phyloP scores from a whole-genome alignment of 208 protist species.

The Trypanosoma vivax region DNA sequence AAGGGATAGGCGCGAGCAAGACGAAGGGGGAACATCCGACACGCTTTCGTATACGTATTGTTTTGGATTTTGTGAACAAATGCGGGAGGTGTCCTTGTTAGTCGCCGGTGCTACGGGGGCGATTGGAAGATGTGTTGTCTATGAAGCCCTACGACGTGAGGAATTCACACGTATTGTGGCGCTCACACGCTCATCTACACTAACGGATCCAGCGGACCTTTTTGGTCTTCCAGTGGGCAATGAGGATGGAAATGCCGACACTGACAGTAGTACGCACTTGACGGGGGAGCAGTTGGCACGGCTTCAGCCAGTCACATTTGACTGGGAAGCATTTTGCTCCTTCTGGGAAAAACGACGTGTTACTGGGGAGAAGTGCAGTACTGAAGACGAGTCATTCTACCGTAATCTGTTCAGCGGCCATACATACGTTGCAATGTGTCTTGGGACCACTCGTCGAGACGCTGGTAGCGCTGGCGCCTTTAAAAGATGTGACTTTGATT shows the following conservation, averaged over 20 bases:
- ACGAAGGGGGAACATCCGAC: no score
- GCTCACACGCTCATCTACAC: constrained; percentile 33
- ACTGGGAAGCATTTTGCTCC: constrained; percentile 53
- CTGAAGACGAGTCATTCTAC: constrained; percentile 18
- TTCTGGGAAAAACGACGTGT: constrained; percentile 23
- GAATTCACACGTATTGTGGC: constrained; percentile 51
- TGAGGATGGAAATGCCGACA: neutral
- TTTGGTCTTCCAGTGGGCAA: constrained; percentile 25
- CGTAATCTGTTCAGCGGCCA: constrained; percentile 44
- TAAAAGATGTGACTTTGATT: constrained; percentile 66
- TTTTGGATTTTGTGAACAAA: no score
- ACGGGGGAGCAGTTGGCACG: constrained; percentile 22
- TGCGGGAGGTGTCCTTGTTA: constrained; percentile 44
- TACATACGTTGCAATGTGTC: constrained; percentile 56
- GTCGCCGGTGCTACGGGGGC: constrained; percentile 71
- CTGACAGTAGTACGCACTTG: constrained; percentile 1
- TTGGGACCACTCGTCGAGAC: constrained; percentile 77
- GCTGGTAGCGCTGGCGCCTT: constrained; percentile 63
- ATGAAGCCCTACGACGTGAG: constrained; percentile 28
- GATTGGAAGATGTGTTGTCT: constrained; percentile 56
- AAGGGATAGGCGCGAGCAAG: no score
- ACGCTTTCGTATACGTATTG: no score
- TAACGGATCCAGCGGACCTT: constrained; percentile 25
- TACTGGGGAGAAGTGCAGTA: neutral
- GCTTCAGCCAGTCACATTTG: constrained; percentile 37